Percentiles rank a stretch among this genome's conserved stretches.
These are phyloP conservation scores for Grammothele lineata DNA, from an alignment of 768 basidiomycete species.

Conservation along the genomic window DNA sequence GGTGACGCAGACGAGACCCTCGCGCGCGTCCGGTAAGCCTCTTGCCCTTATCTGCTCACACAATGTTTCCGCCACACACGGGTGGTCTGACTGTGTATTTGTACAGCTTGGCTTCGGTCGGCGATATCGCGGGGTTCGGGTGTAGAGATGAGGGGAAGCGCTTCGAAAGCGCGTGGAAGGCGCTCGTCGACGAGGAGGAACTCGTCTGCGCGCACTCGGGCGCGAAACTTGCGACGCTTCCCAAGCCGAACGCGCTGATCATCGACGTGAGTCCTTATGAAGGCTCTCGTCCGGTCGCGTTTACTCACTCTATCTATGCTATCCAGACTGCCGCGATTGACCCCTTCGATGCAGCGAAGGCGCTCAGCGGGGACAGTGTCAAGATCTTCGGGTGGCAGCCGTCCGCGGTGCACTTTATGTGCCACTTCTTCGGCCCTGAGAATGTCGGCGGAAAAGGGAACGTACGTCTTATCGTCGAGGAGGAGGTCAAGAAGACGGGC, in stretches of 20 bases:
- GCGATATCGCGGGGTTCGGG: not conserved
- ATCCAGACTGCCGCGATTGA: not conserved
- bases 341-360: not conserved
- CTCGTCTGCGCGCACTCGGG: constrained; percentile 2
- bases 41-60: too few species aligned
- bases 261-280: not conserved
- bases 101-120: constrained; percentile 12
- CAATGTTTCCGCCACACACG: too few species aligned
- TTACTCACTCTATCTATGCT: too few species aligned
- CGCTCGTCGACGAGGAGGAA: not conserved
- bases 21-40: not conserved
- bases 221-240: not conserved
- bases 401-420: not conserved
- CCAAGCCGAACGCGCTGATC: constrained; percentile 5
- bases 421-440: constrained; percentile 6
- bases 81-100: not conserved
- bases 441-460: constrained; percentile 4
- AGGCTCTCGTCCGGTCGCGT: too few species aligned
- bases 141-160: not conserved
- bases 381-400: constrained; percentile 2
- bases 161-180: constrained; percentile 1
- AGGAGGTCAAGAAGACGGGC: not conserved
- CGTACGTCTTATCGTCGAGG: not conserved
- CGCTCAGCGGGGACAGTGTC: constrained; percentile 1
- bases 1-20: not conserved